A percentile compares a stretch with the other conserved stretches of the same genome.
phyloP scores from a whole-genome alignment of 345 rosid species.

The Murraya koenigii region DNA sequence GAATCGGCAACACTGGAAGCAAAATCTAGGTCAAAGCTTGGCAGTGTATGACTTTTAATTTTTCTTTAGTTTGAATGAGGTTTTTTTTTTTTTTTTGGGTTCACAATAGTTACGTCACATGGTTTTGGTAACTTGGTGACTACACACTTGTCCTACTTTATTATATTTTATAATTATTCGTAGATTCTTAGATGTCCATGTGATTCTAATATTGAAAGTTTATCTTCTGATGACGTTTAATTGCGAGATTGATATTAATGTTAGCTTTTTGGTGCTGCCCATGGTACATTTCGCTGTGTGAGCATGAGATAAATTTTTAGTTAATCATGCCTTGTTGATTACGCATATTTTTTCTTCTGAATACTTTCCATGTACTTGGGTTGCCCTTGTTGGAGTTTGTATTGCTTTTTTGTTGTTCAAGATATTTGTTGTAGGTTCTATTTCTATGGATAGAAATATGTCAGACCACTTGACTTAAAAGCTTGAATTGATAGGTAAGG shows the following conservation, averaged over 20 bases:
- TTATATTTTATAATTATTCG: too few relatives aligned
- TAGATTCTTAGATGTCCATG: too few relatives aligned
- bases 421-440: too few relatives aligned
- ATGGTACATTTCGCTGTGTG: background rate
- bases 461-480: background rate
- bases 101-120: background rate
- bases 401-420: background rate
- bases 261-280: background rate
- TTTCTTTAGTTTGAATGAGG: conserved; percentile 12
- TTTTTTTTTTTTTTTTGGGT: conserved; percentile 6
- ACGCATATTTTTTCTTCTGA: background rate
- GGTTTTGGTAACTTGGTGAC: too few relatives aligned
- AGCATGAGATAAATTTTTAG: background rate
- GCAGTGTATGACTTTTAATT: conserved; percentile 63
- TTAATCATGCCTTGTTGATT: background rate
- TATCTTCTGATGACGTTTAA: background rate
- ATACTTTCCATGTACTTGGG: background rate
- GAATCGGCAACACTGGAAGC: conserved; percentile 93
- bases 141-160: too few relatives aligned
- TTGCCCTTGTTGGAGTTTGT: background rate
- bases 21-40: conserved; percentile 70
- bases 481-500: background rate
- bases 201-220: background rate
- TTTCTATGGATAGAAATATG: background rate
- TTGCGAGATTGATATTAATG: background rate